Percentiles rank a stretch among this genome's conserved stretches.
phyloP scores from a whole-genome alignment of 768 basidiomycete genomes.

The Hericium coralloides region DNA sequence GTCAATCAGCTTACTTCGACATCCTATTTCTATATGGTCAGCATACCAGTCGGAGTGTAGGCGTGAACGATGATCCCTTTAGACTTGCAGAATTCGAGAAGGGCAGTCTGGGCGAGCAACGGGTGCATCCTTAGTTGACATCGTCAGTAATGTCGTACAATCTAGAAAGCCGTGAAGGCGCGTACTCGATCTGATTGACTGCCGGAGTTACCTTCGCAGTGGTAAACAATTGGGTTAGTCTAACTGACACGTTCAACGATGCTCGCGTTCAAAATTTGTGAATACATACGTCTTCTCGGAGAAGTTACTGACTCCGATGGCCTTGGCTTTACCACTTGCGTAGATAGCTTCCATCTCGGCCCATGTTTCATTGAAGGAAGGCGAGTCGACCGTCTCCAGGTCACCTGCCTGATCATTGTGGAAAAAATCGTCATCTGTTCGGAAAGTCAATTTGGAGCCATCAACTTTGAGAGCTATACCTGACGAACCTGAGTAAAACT shows the following conservation, averaged over 20 bases:
- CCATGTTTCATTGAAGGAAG: background rate
- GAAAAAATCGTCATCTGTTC: background rate
- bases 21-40: too few relatives aligned
- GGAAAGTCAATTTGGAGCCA: background rate
- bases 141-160: background rate
- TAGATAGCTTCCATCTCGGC: background rate
- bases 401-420: background rate
- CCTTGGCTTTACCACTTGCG: constrained; percentile 45
- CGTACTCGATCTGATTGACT: constrained; percentile 47
- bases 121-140: constrained; percentile 36
- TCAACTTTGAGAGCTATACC: background rate
- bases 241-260: too few relatives aligned
- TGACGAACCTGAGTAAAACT: background rate
- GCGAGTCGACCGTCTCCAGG: background rate
- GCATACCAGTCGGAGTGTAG: constrained; percentile 71
- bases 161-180: background rate
- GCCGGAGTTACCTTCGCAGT: constrained; percentile 60
- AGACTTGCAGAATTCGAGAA: constrained; percentile 49
- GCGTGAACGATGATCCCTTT: constrained; percentile 70
- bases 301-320: constrained; percentile 74
- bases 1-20: background rate
- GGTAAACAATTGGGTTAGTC: constrained; percentile 39
- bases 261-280: background rate
- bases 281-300: constrained; percentile 38
- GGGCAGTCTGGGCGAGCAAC: constrained; percentile 66